Percentiles rank a stretch among this genome's conserved stretches.
These are phyloP conservation scores for Hydnum rufescens DNA, from an alignment of 768 basidiomycete genomes.

Conservation along the genomic window DNA sequence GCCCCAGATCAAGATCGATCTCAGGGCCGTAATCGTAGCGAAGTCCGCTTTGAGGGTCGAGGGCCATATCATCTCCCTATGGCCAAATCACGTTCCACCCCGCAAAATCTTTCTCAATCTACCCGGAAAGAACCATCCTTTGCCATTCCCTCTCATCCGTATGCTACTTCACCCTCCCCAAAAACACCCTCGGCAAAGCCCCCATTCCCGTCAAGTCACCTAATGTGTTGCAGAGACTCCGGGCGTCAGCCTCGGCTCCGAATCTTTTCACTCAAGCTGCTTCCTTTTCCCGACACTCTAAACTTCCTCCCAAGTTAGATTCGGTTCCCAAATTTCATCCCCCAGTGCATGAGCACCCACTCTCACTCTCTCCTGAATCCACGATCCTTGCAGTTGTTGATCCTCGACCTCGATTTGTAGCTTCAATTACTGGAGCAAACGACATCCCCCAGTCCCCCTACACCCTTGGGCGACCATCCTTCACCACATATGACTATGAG, in stretches of 20 bases:
- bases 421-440: neutral
- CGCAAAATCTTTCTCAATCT: too few species aligned
- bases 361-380: neutral
- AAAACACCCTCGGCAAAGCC: neutral
- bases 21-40: too few species aligned
- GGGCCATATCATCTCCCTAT: too few species aligned
- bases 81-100: too few species aligned
- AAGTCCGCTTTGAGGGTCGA: neutral
- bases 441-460: neutral
- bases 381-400: neutral
- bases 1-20: too few species aligned
- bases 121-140: neutral
- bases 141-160: neutral
- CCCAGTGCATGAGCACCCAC: neutral
- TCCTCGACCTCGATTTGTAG: neutral
- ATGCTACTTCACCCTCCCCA: neutral
- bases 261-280: neutral
- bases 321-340: neutral
- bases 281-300: neutral
- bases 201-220: neutral
- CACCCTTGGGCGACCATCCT: neutral
- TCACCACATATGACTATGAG: neutral
- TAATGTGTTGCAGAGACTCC: neutral
- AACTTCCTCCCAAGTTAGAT: neutral
- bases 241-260: neutral